Percentiles rank a stretch among this genome's conserved stretches.
These are phyloP conservation scores for Kwoniella sp. DNA, from an alignment of 768 basidiomycete species.

Conservation along the genomic window DNA sequence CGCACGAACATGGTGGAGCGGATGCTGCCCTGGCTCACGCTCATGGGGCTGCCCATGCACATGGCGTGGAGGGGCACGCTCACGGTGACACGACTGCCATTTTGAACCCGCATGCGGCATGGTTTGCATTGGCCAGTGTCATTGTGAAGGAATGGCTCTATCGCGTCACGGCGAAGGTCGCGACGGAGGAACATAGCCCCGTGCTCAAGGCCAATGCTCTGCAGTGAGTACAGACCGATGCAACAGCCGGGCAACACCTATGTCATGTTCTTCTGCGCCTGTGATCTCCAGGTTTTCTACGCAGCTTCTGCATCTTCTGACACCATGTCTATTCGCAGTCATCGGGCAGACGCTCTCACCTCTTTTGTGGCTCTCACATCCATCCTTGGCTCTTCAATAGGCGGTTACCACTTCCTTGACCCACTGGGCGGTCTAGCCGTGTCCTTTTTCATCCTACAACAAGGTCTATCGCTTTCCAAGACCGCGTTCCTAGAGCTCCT, in stretches of 20 bases:
- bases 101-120: conserved; percentile 91
- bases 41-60: conserved; percentile 59
- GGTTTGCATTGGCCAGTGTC: conserved; percentile 85
- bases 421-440: conserved; percentile 90
- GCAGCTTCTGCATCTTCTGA: background rate
- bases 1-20: conserved; percentile 59
- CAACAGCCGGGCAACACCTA: too few species aligned
- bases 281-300: too few species aligned
- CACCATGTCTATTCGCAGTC: conserved; percentile 54
- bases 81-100: conserved; percentile 55
- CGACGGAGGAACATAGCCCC: conserved; percentile 84
- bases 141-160: conserved; percentile 91
- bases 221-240: conserved; percentile 59
- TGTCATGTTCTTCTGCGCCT: too few species aligned
- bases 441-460: conserved; percentile 82
- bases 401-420: conserved; percentile 80
- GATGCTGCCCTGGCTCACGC: conserved; percentile 50
- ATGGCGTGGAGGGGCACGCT: conserved; percentile 51
- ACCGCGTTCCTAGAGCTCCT: conserved; percentile 79
- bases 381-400: conserved; percentile 79
- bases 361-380: conserved; percentile 87
- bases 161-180: conserved; percentile 81
- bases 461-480: conserved; percentile 68
- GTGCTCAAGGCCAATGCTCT: conserved; percentile 94
- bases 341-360: conserved; percentile 95